Conservation (phyloP, 2,329 filamentous ascomycete species). For the Diaporthe nobilis region DNA sequence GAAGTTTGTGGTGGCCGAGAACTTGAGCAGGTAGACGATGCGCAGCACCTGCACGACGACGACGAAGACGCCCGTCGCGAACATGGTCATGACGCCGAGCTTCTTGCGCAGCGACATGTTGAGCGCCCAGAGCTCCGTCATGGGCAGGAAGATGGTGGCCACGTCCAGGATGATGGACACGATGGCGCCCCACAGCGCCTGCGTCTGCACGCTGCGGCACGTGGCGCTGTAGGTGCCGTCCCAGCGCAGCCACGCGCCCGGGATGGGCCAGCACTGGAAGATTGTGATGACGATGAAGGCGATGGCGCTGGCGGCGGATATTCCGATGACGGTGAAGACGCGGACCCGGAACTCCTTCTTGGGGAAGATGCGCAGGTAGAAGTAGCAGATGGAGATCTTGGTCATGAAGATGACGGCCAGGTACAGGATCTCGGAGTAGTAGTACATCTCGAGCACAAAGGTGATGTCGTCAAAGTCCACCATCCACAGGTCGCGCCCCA, state of each 20-base stretch:
- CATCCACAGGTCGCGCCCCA: slow-evolving; percentile 1
- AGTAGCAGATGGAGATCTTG: slow-evolving; percentile 33
- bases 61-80: slow-evolving; percentile 46
- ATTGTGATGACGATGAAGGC: background rate
- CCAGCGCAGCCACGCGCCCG: slow-evolving; percentile 14
- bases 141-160: slow-evolving; percentile 55
- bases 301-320: background rate
- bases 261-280: slow-evolving; percentile 31
- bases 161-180: slow-evolving; percentile 58
- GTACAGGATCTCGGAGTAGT: slow-evolving; percentile 16
- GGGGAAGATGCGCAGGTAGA: slow-evolving; percentile 35
- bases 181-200: slow-evolving; percentile 52
- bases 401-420: slow-evolving; percentile 12
- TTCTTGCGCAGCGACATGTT: slow-evolving; percentile 58
- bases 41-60: slow-evolving; percentile 25
- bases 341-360: background rate
- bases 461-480: slow-evolving; percentile 17
- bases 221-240: slow-evolving; percentile 1
- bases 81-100: slow-evolving; percentile 54
- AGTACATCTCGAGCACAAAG: slow-evolving; percentile 32
- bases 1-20: background rate
- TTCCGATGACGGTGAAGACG: slow-evolving; percentile 13
- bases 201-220: slow-evolving; percentile 10
- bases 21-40: slow-evolving; percentile 27
- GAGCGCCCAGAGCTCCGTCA: slow-evolving; percentile 55